Base-by-base conservation (phyloP, 2,329 filamentous ascomycete species). In the Pezicula neosporulosa region DNA sequence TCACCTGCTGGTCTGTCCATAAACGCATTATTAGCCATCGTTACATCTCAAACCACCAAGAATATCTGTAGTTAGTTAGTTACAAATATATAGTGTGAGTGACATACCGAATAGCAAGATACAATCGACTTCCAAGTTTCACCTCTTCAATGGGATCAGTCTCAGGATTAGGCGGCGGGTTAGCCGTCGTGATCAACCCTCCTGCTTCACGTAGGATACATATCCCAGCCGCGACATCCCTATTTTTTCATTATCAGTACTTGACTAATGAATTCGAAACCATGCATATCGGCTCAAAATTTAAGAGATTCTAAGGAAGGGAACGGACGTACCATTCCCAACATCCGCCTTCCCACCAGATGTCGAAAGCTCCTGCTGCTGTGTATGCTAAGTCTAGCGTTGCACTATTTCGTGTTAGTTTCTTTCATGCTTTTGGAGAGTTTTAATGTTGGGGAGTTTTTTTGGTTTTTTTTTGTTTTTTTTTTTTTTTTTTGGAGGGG, bases 321-420 rank as follows among this genome's bases (percentile, higher is more conserved):
- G 50, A 19, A 66, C 76, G 57, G 60, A 85, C 76, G 57, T 60
- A 85, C 83, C 87, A 91, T 68, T 90, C 88, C 87, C 87, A 90
- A 62, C 86, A 90, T 0, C 87, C 87, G 3, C 86, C 87, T 64
- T 91, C 87, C 87, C 87, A 91, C 87, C 87, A 90, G 10, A 90
- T 89, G 68, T 91, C 87, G 58, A 90, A 85, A 0, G 82, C 75
- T 0, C 87, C 87, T 78, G 87, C 87, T 12, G 88, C 87, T 9
- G 82, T 81, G 65, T 90, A 91, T 0, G 86, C 87, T 45, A 91
- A 68, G 66, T 90, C 87, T 49, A 91, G 64, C 1, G 87, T 89
- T 8, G 87, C 87, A 62, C 85, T 86, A 3, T 19, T 9, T 16
- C 4, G 47, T 6, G 7, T 45, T 27, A 41, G 44, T 46, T 16